Evolutionary conservation across 768 basidiomycete species (phyloP).

Genomic region (Boletus vermiculosoides): DNA sequence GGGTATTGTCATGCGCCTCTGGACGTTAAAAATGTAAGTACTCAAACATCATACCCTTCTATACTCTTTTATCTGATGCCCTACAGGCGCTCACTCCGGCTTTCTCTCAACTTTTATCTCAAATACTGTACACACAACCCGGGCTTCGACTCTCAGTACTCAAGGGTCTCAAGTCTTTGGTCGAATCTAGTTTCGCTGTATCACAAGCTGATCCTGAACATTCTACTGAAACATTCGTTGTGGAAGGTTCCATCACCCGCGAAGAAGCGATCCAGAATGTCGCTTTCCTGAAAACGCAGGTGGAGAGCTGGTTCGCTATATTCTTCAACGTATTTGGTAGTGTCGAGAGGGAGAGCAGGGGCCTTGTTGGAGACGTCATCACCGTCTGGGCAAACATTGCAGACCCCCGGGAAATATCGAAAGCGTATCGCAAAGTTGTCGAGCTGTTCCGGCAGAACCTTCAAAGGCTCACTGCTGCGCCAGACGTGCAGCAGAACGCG

Average conservation of each 20-base stretch:
- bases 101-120: constrained; percentile 89
- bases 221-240: constrained; percentile 25
- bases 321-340: constrained; percentile 96
- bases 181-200: constrained; percentile 72
- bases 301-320: constrained; percentile 91
- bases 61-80: constrained; percentile 1
- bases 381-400: constrained; percentile 83
- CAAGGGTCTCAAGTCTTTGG: constrained; percentile 73
- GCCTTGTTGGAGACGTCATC: constrained; percentile 85
- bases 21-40: constrained; percentile 68
- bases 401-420: constrained; percentile 71
- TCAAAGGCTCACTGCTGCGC: constrained; percentile 35
- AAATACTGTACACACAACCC: constrained; percentile 88
- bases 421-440: constrained; percentile 77
- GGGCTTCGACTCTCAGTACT: constrained; percentile 81
- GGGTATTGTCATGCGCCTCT: constrained; percentile 84
- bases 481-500: constrained; percentile 35
- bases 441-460: constrained; percentile 69
- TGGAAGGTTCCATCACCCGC: constrained; percentile 42
- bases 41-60: background rate
- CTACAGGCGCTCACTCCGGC: constrained; percentile 65
- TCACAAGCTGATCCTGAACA: constrained; percentile 36
- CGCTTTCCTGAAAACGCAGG: constrained; percentile 69
- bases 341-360: constrained; percentile 68
- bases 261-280: constrained; percentile 67